Conservation (phyloP, 129 eudicot species). For the Flaveria robusta region DNA sequence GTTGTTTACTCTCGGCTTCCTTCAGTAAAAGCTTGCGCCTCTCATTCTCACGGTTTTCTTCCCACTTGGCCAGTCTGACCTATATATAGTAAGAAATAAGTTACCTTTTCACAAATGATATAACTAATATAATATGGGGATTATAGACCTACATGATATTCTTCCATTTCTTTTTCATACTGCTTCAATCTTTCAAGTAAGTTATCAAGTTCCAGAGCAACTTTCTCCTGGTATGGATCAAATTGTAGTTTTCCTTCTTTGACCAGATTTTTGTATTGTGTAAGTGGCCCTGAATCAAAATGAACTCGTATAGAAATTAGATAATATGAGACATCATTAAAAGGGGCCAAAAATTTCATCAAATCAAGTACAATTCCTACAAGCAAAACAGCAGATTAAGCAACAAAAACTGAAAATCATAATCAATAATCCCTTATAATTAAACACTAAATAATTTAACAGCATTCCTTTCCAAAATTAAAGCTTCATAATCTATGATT, state of each 20-base stretch:
- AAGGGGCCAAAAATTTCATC: neutral
- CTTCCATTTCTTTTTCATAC: constrained; percentile 90
- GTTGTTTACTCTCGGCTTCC: constrained; percentile 81
- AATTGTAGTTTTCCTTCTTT: constrained; percentile 74
- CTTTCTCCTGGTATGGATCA: constrained; percentile 91
- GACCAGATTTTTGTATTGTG: constrained; percentile 67
- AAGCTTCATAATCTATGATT: too few species aligned
- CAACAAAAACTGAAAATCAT: too few species aligned
- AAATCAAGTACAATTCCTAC: neutral
- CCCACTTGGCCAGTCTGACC: constrained; percentile 80
- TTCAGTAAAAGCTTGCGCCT: constrained; percentile 64
- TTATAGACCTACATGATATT: constrained; percentile 62
- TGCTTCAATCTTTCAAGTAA: constrained; percentile 64
- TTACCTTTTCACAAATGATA: neutral
- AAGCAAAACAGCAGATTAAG: too few species aligned
- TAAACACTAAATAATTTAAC: too few species aligned
- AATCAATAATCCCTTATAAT: too few species aligned
- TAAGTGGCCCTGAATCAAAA: constrained; percentile 63
- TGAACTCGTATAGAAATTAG: neutral
- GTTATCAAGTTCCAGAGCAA: constrained; percentile 73
- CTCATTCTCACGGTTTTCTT: constrained; percentile 73
- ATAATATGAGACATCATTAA: neutral
- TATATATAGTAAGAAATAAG: constrained; percentile 25
- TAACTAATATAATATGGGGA: constrained; percentile 3
- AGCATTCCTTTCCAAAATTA: too few species aligned